Evolutionary conservation across 176 grass and related monocot species (phyloP).

Genomic region (Alopecurus myosuroides): DNA sequence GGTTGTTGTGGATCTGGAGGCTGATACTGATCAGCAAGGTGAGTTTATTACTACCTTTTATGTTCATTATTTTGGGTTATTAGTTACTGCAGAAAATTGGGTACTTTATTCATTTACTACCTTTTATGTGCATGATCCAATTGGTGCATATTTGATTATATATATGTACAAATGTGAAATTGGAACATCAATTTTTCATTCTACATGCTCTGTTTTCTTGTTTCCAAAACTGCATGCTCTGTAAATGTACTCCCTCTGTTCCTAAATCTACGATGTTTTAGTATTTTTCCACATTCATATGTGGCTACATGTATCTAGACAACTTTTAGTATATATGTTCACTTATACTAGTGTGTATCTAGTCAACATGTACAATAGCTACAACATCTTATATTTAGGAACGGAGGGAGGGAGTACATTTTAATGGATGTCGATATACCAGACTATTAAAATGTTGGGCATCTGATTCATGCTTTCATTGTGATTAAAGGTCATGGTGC

Average conservation of each 20-base stretch:
- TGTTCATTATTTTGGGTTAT: too few species aligned
- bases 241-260: too few species aligned
- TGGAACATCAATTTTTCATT: neutral
- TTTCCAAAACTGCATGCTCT: neutral
- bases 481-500: neutral
- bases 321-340: too few species aligned
- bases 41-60: too few species aligned
- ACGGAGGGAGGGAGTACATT: too few species aligned
- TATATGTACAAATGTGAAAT: neutral
- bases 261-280: too few species aligned
- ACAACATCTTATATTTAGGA: too few species aligned
- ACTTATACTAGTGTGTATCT: too few species aligned
- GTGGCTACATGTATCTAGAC: too few species aligned
- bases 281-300: too few species aligned
- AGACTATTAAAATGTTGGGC: neutral
- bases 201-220: neutral
- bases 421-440: too few species aligned
- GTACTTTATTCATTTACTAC: neutral
- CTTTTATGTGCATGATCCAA: neutral
- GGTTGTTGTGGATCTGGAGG: neutral
- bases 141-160: neutral
- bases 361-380: too few species aligned
- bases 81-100: neutral
- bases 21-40: neutral
- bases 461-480: constrained; percentile 3